phyloP scores from a whole-genome alignment of 2,329 filamentous ascomycete genomes.

The Plenodomus biglobosus region DNA sequence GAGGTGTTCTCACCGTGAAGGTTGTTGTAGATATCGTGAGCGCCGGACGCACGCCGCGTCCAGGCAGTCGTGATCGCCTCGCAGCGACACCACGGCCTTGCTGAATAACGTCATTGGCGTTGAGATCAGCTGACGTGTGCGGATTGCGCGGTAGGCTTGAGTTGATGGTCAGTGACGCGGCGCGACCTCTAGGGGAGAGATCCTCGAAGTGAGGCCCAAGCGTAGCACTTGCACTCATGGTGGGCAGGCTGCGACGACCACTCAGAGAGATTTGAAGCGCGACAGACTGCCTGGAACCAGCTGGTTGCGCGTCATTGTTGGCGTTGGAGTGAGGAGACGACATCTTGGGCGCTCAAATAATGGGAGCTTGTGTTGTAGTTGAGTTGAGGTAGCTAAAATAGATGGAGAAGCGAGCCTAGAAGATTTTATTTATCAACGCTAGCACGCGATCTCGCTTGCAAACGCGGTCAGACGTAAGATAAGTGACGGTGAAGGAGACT shows the following conservation, averaged over 20 bases:
- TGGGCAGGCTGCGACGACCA: constrained; percentile 10
- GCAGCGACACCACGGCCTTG: not conserved
- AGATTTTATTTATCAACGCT: not conserved
- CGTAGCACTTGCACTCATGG: constrained; percentile 14
- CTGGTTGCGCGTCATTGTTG: constrained; percentile 10
- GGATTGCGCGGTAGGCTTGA: constrained; percentile 37
- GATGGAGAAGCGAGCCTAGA: not conserved
- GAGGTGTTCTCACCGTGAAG: constrained; percentile 2
- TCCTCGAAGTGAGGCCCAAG: constrained; percentile 9
- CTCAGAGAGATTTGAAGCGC: constrained; percentile 14
- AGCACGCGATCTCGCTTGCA: not conserved
- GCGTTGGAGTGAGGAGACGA: constrained; percentile 12
- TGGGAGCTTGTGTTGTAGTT: not conserved
- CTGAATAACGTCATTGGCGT: constrained; percentile 9
- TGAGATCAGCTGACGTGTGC: too few species aligned
- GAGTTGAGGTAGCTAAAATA: not conserved
- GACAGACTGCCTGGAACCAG: constrained; percentile 3
- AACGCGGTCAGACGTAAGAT: not conserved
- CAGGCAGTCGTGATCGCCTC: constrained; percentile 3
- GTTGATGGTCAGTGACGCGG: constrained; percentile 7
- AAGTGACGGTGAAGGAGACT: not conserved
- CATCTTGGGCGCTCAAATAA: constrained; percentile 5
- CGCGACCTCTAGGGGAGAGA: constrained; percentile 1
- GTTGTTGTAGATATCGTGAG: not conserved
- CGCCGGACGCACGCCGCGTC: not conserved